Conservation (phyloP, 306 rosid species). For the Lathyrus aphaca region DNA sequence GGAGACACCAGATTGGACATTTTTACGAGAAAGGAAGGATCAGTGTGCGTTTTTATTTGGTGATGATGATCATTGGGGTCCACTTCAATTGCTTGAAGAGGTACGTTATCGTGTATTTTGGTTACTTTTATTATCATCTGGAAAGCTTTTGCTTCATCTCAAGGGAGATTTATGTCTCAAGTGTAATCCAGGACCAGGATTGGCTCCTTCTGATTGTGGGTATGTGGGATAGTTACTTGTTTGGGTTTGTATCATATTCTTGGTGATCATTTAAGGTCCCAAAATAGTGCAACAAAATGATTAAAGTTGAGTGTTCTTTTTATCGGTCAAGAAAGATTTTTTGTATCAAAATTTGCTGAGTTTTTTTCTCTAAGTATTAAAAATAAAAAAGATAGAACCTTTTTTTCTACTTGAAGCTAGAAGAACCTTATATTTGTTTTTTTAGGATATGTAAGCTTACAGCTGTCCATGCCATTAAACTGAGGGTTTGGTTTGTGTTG, state of each 20-base stretch:
- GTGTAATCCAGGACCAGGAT: not conserved
- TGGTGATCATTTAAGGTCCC: conserved; percentile 14
- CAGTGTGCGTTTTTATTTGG: conserved; percentile 79
- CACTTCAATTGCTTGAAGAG: conserved; percentile 83
- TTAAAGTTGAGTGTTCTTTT: conserved; percentile 12
- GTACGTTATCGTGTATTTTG: conserved; percentile 40
- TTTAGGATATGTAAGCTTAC: not conserved
- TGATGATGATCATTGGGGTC: conserved; percentile 91
- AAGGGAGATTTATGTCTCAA: conserved; percentile 17
- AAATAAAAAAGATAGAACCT: not conserved
- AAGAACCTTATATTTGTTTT: not conserved
- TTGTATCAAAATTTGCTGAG: not conserved
- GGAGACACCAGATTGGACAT: conserved; percentile 84
- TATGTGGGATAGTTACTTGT: conserved; percentile 16
- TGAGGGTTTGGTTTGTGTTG: not conserved
- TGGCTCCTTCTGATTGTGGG: conserved; percentile 13
- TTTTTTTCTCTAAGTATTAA: not conserved
- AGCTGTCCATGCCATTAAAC: conserved; percentile 1
- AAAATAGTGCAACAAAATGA: conserved; percentile 7
- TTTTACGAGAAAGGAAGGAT: conserved; percentile 61
- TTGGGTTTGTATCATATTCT: not conserved
- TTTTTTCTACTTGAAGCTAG: not conserved
- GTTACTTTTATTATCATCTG: conserved; percentile 31
- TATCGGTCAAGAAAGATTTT: not conserved
- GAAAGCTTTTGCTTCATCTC: conserved; percentile 26